Base-by-base conservation (phyloP, 805 yeast genomes). In the Saturnispora galanensis region DNA sequence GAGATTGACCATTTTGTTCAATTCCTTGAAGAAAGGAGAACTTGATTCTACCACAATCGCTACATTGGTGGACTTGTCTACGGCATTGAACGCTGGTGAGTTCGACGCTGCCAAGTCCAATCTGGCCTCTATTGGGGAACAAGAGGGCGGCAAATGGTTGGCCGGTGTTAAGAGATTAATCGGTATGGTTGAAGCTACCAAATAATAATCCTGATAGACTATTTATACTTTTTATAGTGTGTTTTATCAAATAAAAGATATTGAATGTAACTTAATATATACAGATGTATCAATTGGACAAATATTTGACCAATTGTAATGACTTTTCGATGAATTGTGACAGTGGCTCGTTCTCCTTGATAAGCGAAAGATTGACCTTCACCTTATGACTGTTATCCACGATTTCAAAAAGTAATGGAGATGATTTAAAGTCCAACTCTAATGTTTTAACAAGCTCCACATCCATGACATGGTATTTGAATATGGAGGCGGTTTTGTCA, bases 111-210 rank as follows among this genome's bases (percentile, higher is more conserved):
- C 97, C 1, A 63, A 71, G 42, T 60, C 69, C 31, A 76, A 77
- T 42, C 73, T 93, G 48, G 75, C 83, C 17, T 72, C 86, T 7
- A 72, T 75, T 32, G 72, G 76, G 50, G 73, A 81, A 18, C 76
- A 73, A 18, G 95, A 89, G 62, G 77, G 83, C 51, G 96, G 95
- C 11, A 79, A 82, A 56, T 93, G 98, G 98, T 76, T 84, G 67
- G 77, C 84, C 30, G 98, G 98, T 54, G 81, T 93, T 39, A 87
- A 83, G 63, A 78, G 97, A 54, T 72, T 93, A 50, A 78, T 90
- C 49, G 82, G 81, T 50, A 85, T 93, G 74, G 77, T 70, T 12
- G 77, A 74, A 53, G 79, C 58, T 6, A 51, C 44, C 12, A 38
- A 48, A 29, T 45, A 37, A 31, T 31, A 31, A 31, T 31, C 15